phyloP scores from a whole-genome alignment of 305 asterid genomes.

The Fraxinus dipetala region DNA sequence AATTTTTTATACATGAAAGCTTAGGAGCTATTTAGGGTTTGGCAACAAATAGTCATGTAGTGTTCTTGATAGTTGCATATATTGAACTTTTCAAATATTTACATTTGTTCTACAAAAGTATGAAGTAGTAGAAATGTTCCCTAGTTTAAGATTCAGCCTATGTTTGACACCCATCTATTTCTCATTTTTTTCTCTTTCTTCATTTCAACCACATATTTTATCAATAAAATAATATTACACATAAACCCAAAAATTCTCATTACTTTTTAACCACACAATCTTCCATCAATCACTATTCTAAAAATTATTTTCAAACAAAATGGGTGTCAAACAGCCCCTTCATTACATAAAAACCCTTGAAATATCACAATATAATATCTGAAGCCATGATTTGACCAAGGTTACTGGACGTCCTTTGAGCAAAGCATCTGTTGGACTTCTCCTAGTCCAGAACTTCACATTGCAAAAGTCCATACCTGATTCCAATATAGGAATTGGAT shows the following conservation, averaged over 20 bases:
- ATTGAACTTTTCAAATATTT: not conserved
- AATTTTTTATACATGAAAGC: not conserved
- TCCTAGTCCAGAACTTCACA: not conserved
- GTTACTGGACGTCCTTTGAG: not conserved
- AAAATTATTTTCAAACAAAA: no score
- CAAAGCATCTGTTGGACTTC: not conserved
- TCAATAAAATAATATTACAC: no score
- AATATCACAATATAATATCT: not conserved
- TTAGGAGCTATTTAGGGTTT: not conserved
- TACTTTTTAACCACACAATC: no score
- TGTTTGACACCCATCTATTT: no score
- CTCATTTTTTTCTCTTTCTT: no score
- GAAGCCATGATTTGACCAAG: not conserved
- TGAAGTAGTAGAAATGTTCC: not conserved
- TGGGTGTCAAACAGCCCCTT: no score
- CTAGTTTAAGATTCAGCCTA: not conserved
- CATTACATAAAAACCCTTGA: not conserved
- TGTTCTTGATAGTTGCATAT: not conserved
- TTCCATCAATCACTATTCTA: no score
- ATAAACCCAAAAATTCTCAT: no score
- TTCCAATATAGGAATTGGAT: not conserved
- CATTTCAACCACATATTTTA: no score
- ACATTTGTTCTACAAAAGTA: not conserved
- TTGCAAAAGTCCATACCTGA: not conserved
- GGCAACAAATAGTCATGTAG: not conserved